These are phyloP conservation scores for Coniochaeta hoffmannii DNA, from an alignment of 2,329 filamentous ascomycete genomes.

Conservation along the genomic window DNA sequence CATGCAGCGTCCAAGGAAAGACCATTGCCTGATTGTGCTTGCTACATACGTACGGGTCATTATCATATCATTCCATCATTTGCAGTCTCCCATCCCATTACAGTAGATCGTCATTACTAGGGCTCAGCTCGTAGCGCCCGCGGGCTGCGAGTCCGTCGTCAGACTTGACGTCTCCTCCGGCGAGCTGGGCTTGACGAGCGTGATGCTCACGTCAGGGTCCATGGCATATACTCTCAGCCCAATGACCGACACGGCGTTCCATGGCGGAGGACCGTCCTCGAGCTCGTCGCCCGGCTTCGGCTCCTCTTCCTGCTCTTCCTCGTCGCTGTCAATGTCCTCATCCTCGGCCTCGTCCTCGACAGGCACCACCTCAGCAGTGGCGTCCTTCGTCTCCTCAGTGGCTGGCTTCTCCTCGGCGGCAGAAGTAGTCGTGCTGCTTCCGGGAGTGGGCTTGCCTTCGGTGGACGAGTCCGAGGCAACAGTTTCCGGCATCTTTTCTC, in stretches of 20 bases:
- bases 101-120: neutral
- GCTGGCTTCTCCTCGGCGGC: neutral
- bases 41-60: neutral
- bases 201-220: constrained; percentile 25
- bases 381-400: constrained; percentile 13
- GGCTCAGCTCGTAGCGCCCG: constrained; percentile 19
- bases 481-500: neutral
- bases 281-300: constrained; percentile 9
- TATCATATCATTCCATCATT: neutral
- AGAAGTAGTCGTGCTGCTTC: neutral
- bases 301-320: constrained; percentile 14
- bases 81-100: neutral
- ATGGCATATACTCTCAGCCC: constrained; percentile 30
- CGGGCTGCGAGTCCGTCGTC: constrained; percentile 18
- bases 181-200: constrained; percentile 23
- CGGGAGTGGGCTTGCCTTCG: neutral
- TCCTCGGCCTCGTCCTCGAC: constrained; percentile 11
- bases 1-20: neutral
- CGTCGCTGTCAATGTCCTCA: constrained; percentile 13
- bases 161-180: constrained; percentile 20
- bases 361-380: neutral
- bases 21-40: too few species aligned
- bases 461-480: neutral
- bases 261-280: constrained; percentile 17
- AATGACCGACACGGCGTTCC: constrained; percentile 34